Conservation (phyloP, 2,329 filamentous ascomycete genomes). For the Fusarium sp. region DNA sequence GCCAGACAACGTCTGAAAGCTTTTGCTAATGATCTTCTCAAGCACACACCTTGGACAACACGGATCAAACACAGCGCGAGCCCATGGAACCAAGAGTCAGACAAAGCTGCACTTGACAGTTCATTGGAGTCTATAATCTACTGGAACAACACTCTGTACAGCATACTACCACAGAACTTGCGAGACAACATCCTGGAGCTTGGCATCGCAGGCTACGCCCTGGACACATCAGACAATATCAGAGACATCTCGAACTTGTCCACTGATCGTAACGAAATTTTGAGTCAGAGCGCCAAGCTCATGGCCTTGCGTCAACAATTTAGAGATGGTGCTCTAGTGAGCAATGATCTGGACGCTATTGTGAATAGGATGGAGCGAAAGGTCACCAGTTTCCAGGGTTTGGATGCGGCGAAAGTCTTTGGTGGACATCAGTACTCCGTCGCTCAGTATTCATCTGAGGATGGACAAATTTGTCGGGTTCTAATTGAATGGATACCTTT, state of each 20-base stretch:
- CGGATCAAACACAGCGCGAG: conserved; percentile 8
- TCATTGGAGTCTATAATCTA: not conserved
- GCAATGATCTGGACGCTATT: accelerated
- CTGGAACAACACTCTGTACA: conserved; percentile 6
- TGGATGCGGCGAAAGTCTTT: accelerated
- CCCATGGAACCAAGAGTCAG: conserved; percentile 6
- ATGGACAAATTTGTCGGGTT: accelerated
- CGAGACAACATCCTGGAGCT: conserved; percentile 2
- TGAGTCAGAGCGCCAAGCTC: not conserved
- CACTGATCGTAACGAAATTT: not conserved
- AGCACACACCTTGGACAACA: conserved; percentile 4
- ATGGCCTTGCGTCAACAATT: not conserved
- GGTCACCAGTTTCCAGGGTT: not conserved
- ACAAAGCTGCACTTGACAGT: not conserved
- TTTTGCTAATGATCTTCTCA: not conserved
- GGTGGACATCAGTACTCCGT: conserved; percentile 4
- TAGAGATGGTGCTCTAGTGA: accelerated
- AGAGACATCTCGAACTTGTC: not conserved
- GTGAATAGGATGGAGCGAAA: not conserved
- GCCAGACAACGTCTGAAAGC: not conserved
- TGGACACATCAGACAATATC: not conserved
- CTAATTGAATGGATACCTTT: conserved; percentile 14
- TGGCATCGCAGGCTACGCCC: not conserved
- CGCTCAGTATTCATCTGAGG: not conserved
- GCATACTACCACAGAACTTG: not conserved